phyloP scores from a whole-genome alignment of 1,139 yeast species.

The Candida albicans region DNA sequence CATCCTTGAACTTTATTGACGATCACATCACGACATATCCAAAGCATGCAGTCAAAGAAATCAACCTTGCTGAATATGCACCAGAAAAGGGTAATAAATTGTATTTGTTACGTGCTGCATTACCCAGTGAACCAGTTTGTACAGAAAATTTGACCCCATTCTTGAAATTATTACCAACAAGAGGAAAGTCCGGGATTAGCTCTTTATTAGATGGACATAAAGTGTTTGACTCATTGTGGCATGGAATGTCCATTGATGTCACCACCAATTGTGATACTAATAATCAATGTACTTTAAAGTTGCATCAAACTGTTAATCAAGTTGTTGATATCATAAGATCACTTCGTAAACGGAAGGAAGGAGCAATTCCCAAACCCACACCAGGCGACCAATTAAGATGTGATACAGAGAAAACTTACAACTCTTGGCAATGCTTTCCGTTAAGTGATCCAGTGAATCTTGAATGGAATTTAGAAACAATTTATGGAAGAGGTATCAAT shows the following conservation, averaged over 20 bases:
- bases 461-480: constrained; percentile 56
- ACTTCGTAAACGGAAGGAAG: constrained; percentile 53
- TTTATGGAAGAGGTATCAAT: constrained; percentile 66
- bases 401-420: constrained; percentile 58
- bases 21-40: constrained; percentile 79
- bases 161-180: constrained; percentile 83
- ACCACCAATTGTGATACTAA: constrained; percentile 49
- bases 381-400: constrained; percentile 70
- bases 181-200: constrained; percentile 88
- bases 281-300: constrained; percentile 48
- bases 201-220: constrained; percentile 91
- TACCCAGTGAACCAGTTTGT: constrained; percentile 95
- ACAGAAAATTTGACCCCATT: constrained; percentile 97
- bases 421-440: constrained; percentile 78
- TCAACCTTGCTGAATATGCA: constrained; percentile 13
- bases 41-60: constrained; percentile 21
- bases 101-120: constrained; percentile 74
- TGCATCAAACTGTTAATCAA: constrained; percentile 72
- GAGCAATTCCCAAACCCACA: constrained; percentile 80
- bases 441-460: constrained; percentile 53
- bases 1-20: constrained; percentile 88
- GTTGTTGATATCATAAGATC: constrained; percentile 74
- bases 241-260: constrained; percentile 85
- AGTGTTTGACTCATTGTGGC: constrained; percentile 95
- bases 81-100: constrained; percentile 35